These are phyloP conservation scores for Monosporozyma solicola DNA, from an alignment of 805 yeast species.

Conservation along the genomic window DNA sequence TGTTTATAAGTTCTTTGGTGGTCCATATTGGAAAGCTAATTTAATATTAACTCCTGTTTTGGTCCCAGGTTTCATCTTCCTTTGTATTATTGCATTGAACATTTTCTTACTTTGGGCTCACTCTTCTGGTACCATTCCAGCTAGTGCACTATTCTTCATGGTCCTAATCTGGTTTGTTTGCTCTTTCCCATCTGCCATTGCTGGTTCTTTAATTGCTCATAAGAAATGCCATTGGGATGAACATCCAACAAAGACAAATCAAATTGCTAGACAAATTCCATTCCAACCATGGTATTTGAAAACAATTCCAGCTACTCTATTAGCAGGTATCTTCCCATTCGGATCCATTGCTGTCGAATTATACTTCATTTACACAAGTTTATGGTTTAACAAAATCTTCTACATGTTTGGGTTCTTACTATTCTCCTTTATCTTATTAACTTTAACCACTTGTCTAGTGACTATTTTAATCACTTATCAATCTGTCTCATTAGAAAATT, in stretches of 20 bases:
- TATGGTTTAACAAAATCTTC: conserved; percentile 90
- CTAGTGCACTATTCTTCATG: conserved; percentile 79
- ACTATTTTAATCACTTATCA: conserved; percentile 75
- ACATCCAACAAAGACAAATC: conserved; percentile 81
- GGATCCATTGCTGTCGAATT: conserved; percentile 92
- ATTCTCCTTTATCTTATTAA: conserved; percentile 77
- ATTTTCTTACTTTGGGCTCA: conserved; percentile 67
- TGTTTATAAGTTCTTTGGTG: conserved; percentile 82
- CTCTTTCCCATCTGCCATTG: conserved; percentile 73
- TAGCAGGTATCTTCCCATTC: conserved; percentile 89
- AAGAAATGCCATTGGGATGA: conserved; percentile 47
- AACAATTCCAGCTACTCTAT: conserved; percentile 54
- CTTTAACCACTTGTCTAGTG: conserved; percentile 70
- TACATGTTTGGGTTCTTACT: conserved; percentile 97
- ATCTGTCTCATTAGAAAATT: conserved; percentile 81
- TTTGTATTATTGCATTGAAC: conserved; percentile 59
- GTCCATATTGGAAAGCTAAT: conserved; percentile 83
- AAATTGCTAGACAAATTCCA: conserved; percentile 94
- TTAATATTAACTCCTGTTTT: conserved; percentile 72
- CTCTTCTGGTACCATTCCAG: conserved; percentile 92
- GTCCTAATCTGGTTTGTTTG: conserved; percentile 76
- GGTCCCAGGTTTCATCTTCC: conserved; percentile 74
- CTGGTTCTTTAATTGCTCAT: conserved; percentile 75
- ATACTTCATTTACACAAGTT: conserved; percentile 81
- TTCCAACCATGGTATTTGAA: conserved; percentile 77